Evolutionary conservation across 768 basidiomycete species (phyloP).

Genomic region (Boletus sensibilis): DNA sequence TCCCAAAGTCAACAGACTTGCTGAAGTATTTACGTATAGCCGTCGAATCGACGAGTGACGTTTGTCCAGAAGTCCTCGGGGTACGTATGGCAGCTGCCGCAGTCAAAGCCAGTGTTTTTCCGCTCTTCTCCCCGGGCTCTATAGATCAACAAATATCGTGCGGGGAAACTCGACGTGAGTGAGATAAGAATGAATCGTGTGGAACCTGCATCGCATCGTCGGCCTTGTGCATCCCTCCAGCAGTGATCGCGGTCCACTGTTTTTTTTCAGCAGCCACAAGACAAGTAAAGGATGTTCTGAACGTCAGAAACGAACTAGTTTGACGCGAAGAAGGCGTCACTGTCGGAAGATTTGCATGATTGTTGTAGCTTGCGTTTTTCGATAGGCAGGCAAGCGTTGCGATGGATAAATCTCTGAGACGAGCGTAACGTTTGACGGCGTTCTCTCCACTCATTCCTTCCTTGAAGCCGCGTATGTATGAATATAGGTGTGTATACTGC

Average conservation of each 20-base stretch:
- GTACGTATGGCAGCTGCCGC: background rate
- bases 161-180: background rate
- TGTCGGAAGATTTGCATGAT: background rate
- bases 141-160: background rate
- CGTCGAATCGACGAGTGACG: background rate
- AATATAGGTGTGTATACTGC: background rate
- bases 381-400: background rate
- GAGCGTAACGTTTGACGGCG: background rate
- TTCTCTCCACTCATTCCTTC: background rate
- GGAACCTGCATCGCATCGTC: background rate
- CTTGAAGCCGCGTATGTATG: background rate
- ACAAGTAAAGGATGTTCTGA: background rate
- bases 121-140: background rate
- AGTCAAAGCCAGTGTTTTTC: background rate
- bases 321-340: background rate
- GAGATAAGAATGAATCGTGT: background rate
- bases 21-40: background rate
- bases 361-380: background rate
- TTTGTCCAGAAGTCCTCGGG: background rate
- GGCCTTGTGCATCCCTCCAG: background rate
- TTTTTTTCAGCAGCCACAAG: background rate
- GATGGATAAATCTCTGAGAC: background rate
- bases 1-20: slow-evolving; percentile 1
- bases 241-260: background rate
- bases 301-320: background rate